Conservation (phyloP, 805 yeast genomes). For the Candida parachauliodes region DNA sequence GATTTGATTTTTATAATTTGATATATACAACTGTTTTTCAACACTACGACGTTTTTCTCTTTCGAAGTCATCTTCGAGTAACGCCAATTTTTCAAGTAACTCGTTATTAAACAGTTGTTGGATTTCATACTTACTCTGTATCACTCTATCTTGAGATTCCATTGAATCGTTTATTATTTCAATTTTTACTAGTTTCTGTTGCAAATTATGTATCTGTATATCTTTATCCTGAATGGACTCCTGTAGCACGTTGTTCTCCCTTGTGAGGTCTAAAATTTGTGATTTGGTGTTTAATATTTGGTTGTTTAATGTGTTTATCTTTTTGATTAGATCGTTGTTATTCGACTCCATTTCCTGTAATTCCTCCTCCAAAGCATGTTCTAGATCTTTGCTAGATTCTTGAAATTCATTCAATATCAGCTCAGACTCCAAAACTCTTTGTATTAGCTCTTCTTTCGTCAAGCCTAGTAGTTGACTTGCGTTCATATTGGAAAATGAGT, state of each 20-base stretch:
- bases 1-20: constrained; percentile 30
- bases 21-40: constrained; percentile 24
- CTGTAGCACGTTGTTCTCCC: constrained; percentile 17
- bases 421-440: constrained; percentile 30
- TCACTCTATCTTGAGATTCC: constrained; percentile 35
- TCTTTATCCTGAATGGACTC: constrained; percentile 20
- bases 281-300: constrained; percentile 1
- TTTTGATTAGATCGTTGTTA: background rate
- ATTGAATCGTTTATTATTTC: constrained; percentile 43
- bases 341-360: constrained; percentile 28
- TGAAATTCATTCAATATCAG: constrained; percentile 39
- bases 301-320: background rate
- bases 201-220: constrained; percentile 18
- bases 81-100: constrained; percentile 38
- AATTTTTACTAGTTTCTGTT: constrained; percentile 31
- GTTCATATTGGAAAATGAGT: no score
- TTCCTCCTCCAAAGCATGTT: constrained; percentile 43
- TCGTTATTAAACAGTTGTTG: constrained; percentile 40
- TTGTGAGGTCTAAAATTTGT: constrained; percentile 11
- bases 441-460: constrained; percentile 10
- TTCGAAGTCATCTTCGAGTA: constrained; percentile 39
- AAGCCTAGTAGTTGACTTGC: constrained; percentile 2
- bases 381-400: constrained; percentile 42
- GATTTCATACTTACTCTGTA: constrained; percentile 28
- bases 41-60: constrained; percentile 20